A percentile compares a stretch with the other conserved stretches of the same genome.
These are phyloP conservation scores for Coleophoma cylindrospora DNA, from an alignment of 2,329 filamentous ascomycete genomes.

Conservation along the genomic window DNA sequence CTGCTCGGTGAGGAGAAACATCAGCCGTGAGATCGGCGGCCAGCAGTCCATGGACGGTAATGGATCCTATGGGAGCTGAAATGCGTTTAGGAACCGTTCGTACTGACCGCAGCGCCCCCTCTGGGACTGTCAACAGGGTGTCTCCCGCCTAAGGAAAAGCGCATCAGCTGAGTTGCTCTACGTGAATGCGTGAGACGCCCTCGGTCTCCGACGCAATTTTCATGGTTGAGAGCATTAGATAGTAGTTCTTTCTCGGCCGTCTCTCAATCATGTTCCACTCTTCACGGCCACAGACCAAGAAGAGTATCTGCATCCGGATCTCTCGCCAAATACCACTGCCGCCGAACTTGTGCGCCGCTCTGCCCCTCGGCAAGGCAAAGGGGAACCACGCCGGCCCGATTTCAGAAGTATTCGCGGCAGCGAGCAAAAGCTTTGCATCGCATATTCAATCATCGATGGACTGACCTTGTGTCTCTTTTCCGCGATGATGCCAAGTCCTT, in stretches of 20 bases:
- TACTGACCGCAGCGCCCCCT: conserved; percentile 58
- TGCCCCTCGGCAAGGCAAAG: too few species aligned
- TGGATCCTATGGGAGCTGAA: conserved; percentile 43
- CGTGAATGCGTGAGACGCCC: background rate
- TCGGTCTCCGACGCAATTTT: background rate
- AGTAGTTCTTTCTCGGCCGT: too few species aligned
- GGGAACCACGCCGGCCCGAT: too few species aligned
- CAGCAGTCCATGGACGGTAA: conserved; percentile 66
- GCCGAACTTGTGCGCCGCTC: too few species aligned
- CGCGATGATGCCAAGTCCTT: conserved; percentile 75
- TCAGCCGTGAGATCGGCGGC: conserved; percentile 63
- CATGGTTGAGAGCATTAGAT: background rate
- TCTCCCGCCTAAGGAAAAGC: conserved; percentile 44
- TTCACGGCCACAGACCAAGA: too few species aligned
- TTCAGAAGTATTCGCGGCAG: too few species aligned
- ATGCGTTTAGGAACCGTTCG: conserved; percentile 52
- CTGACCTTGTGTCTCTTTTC: conserved; percentile 59
- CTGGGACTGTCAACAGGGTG: conserved; percentile 60
- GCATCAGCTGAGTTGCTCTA: background rate
- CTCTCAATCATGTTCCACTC: too few species aligned
- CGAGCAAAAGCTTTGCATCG: too few species aligned
- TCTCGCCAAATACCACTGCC: too few species aligned
- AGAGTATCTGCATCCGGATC: too few species aligned
- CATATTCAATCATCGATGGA: background rate
- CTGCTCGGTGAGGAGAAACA: conserved; percentile 36